These are phyloP conservation scores for Lentinula sp. DNA, from an alignment of 768 basidiomycete species.

Conservation along the genomic window DNA sequence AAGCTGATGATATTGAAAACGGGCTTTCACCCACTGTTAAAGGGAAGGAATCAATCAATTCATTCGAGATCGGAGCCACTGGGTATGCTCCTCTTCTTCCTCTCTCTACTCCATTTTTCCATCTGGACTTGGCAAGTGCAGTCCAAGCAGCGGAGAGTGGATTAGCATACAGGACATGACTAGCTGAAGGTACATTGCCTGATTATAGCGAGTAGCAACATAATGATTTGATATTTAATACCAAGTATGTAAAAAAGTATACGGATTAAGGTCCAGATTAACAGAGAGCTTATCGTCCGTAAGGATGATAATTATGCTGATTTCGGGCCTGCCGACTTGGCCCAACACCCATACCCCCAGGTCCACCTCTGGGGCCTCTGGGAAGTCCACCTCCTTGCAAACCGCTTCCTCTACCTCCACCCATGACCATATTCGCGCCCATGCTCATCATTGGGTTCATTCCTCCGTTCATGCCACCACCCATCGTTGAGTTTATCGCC, in stretches of 20 bases:
- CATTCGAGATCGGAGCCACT: slow-evolving; percentile 5
- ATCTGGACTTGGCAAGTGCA: slow-evolving; percentile 75
- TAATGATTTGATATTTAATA: not conserved
- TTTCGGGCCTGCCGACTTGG: not conserved
- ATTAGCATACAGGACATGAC: not conserved
- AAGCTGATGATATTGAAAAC: slow-evolving; percentile 24
- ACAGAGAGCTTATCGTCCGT: not conserved
- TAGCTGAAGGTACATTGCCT: too few species aligned
- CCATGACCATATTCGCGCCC: not conserved
- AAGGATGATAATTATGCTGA: slow-evolving; percentile 6
- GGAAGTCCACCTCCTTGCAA: not conserved
- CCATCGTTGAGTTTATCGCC: slow-evolving; percentile 51
- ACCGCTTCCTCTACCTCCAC: not conserved
- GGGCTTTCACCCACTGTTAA: slow-evolving; percentile 14
- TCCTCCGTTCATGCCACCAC: slow-evolving; percentile 4
- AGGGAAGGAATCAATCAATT: slow-evolving; percentile 21
- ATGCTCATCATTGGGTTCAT: not conserved
- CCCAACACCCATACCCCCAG: slow-evolving; percentile 1
- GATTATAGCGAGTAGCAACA: too few species aligned
- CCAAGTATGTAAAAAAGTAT: not conserved
- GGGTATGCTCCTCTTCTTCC: slow-evolving; percentile 38
- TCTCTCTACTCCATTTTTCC: slow-evolving; percentile 79
- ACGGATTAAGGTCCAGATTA: not conserved
- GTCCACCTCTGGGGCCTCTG: not conserved
- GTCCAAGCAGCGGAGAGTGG: slow-evolving; percentile 61